phyloP scores from a whole-genome alignment of 2,329 filamentous ascomycete genomes.

The Sporothrix brasiliensis region DNA sequence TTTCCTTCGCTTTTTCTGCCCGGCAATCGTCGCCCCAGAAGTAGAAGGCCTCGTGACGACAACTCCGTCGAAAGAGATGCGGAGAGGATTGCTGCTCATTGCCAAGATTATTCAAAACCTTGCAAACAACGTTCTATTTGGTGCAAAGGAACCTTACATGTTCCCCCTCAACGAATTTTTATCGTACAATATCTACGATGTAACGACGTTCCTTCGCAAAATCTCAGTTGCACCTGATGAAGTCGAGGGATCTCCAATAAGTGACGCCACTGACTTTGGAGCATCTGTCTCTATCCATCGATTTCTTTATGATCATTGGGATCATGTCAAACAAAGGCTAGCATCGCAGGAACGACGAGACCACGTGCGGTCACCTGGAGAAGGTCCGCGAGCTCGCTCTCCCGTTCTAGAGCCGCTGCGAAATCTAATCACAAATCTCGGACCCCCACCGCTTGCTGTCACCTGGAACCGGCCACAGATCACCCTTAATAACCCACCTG shows the following conservation, averaged over 20 bases:
- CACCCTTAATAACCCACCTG: constrained; percentile 63
- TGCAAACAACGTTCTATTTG: constrained; percentile 72
- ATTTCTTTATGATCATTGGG: constrained; percentile 73
- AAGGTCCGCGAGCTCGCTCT: constrained; percentile 55
- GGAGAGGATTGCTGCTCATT: constrained; percentile 67
- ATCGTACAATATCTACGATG: constrained; percentile 67
- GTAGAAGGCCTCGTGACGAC: constrained; percentile 65
- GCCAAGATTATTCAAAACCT: constrained; percentile 73
- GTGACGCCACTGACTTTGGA: constrained; percentile 67
- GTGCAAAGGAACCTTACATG: constrained; percentile 73
- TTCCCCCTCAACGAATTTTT: constrained; percentile 70
- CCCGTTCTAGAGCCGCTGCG: constrained; percentile 63
- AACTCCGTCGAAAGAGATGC: constrained; percentile 68
- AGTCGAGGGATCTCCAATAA: constrained; percentile 46
- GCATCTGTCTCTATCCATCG: constrained; percentile 70
- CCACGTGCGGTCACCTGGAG: constrained; percentile 57
- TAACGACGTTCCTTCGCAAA: constrained; percentile 67
- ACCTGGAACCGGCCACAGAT: constrained; percentile 70
- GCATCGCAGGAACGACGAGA: constrained; percentile 62
- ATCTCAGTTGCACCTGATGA: constrained; percentile 64
- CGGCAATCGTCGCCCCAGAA: constrained; percentile 71
- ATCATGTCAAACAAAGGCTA: constrained; percentile 67
- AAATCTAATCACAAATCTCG: constrained; percentile 66
- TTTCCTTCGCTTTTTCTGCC: constrained; percentile 72
- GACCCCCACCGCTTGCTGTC: constrained; percentile 67